Evolutionary conservation across 495 filamentous ascomycete species (phyloP).

Genomic region (Trichodelitschia bisporula): DNA sequence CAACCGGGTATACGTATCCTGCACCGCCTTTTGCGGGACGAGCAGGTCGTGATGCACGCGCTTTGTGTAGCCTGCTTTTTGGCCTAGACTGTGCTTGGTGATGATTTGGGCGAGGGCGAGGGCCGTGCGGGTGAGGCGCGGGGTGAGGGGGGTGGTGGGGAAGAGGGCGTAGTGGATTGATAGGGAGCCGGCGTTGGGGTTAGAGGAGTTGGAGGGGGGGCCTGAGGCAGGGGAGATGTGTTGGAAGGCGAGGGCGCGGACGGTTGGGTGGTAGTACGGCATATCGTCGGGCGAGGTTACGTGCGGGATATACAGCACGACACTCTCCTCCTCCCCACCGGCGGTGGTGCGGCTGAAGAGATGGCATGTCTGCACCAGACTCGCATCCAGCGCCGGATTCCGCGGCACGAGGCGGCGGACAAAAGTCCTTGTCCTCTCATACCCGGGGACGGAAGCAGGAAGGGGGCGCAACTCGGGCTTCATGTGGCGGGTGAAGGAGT

Average conservation of each 20-base stretch:
- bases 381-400: conserved; percentile 47
- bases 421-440: conserved; percentile 30
- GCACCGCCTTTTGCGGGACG: conserved; percentile 43
- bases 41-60: conserved; percentile 52
- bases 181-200: conserved; percentile 21
- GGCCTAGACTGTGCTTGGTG: conserved; percentile 52
- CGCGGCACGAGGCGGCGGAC: conserved; percentile 57
- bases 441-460: conserved; percentile 23
- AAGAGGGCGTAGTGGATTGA: conserved; percentile 49
- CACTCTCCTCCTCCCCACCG: conserved; percentile 14
- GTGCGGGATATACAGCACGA: conserved; percentile 68
- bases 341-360: conserved; percentile 21
- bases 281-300: conserved; percentile 30
- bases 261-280: conserved; percentile 69
- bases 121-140: conserved; percentile 43
- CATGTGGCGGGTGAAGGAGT: conserved; percentile 11
- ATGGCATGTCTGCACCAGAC: conserved; percentile 58
- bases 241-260: conserved; percentile 46
- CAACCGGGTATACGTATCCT: conserved; percentile 61
- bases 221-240: conserved; percentile 19
- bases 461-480: conserved; percentile 13
- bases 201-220: no score
- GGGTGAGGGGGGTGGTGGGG: conserved; percentile 12
- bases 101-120: conserved; percentile 42
- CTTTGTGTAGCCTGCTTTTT: conserved; percentile 38